phyloP scores from a whole-genome alignment of 2,329 filamentous ascomycete species.

The Macrophomina tecta region DNA sequence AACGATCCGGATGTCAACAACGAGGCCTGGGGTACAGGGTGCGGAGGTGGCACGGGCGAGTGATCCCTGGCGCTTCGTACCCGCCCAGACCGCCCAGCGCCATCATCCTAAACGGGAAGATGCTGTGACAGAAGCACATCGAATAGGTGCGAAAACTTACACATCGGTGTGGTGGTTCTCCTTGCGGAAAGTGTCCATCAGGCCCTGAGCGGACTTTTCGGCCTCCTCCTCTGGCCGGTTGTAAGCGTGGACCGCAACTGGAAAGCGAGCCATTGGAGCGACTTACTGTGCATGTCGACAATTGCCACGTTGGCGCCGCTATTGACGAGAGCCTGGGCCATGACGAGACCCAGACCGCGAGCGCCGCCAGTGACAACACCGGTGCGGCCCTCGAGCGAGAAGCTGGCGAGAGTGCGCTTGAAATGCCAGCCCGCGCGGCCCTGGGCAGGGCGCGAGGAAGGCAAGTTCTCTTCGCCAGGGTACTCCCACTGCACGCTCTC shows the following conservation, averaged over 20 bases:
- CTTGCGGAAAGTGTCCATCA: conserved; percentile 76
- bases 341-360: conserved; percentile 85
- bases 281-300: conserved; percentile 88
- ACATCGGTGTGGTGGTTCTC: conserved; percentile 78
- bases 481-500: conserved; percentile 79
- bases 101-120: not conserved
- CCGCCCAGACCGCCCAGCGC: conserved; percentile 2
- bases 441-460: conserved; percentile 71
- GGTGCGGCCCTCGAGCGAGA: conserved; percentile 84
- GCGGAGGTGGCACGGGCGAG: conserved; percentile 20
- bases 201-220: conserved; percentile 72
- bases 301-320: conserved; percentile 89
- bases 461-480: conserved; percentile 75
- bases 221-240: conserved; percentile 75
- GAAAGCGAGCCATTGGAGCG: not conserved
- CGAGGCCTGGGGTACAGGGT: not conserved
- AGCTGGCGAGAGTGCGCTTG: conserved; percentile 82
- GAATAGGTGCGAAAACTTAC: conserved; percentile 50
- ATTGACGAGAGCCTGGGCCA: conserved; percentile 88
- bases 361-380: conserved; percentile 90
- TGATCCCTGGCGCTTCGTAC: not conserved
- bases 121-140: not conserved
- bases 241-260: not conserved
- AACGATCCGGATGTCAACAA: not conserved
- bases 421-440: conserved; percentile 81